A percentile compares a stretch with the other conserved stretches of the same genome.
These are phyloP conservation scores for Colletotrichum camelliae DNA, from an alignment of 2,329 filamentous ascomycete genomes.

Conservation along the genomic window DNA sequence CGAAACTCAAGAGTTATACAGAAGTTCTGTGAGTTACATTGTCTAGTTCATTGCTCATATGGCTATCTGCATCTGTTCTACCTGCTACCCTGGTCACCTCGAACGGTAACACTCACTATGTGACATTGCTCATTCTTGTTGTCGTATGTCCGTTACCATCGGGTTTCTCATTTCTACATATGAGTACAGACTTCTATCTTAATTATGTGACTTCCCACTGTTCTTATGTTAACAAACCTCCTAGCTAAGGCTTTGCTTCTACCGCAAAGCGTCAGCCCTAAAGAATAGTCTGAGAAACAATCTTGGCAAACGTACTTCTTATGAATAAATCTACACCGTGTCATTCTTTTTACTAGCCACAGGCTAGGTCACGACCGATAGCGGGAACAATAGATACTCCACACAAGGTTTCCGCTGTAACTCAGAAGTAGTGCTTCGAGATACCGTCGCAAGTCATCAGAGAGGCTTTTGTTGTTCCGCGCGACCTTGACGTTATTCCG, in stretches of 20 bases:
- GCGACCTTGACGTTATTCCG: not conserved
- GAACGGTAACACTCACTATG: not conserved
- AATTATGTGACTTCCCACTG: not conserved
- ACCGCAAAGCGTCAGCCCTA: not conserved
- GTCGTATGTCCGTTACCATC: not conserved
- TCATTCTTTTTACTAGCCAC: not conserved
- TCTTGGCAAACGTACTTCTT: not conserved
- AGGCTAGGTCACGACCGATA: not conserved
- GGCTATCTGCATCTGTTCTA: not conserved
- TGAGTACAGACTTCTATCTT: not conserved
- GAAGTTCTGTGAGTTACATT: not conserved
- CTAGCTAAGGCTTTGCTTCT: not conserved
- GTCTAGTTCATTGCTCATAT: not conserved
- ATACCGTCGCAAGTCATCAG: not conserved
- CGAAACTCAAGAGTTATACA: not conserved
- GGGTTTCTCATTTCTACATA: not conserved
- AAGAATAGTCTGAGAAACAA: not conserved
- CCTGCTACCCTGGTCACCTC: not conserved
- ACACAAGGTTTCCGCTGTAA: not conserved
- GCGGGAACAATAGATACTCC: not conserved
- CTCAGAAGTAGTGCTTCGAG: not conserved
- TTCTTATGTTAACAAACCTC: not conserved
- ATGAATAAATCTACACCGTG: not conserved
- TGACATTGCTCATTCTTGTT: not conserved
- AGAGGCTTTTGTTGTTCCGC: not conserved